Base-by-base conservation (phyloP, 768 basidiomycete genomes). In the Boletus huronensis region DNA sequence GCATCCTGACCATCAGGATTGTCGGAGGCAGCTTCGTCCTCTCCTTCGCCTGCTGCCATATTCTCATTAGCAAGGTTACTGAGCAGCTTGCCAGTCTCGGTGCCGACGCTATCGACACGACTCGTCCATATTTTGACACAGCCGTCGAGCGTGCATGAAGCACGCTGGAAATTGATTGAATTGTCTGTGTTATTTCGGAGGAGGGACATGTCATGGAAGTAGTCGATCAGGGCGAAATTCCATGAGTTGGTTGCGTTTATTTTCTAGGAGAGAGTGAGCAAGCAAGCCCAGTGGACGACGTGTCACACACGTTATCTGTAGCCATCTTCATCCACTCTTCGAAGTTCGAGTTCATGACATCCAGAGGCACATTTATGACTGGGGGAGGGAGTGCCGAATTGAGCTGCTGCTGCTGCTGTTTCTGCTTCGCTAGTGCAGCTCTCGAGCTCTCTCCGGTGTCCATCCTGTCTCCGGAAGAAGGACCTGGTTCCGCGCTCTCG, bases 281-380 rank as follows among this genome's bases (percentile, higher is more conserved):
- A 23, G 40, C 21, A 25, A 29, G 28, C 26, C 25, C 0, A 31
- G 42, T 50, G 8, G 34, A 46, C 26, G 14, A 29, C 6, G n/a
- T 6, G 40, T n/a, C 36, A 68, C 58, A 35, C 16, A 98, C 97
- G 72, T 98, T 98, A 68, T 98, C 96, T 3, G 96, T 98, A 1
- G 95, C 94, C 85, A 98, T 86, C 78, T 98, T 98, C 96, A 99
- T 98, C 97, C 97, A 98, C 72, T 98, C 94, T 70, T 99, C 97
- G 65, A 88, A 97, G 63, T 94, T 97, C 36, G 85, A 88, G 72
- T 79, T 91, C 83, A 91, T 90, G n/a, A 93, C 81, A 59, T 95
- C 90, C 60, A 87, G 72, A 0, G 87, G 79, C 19, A 87, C 81
- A 40, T 85, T 79, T 26, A 84, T 81, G 32, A 67, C 67, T 3